Conservation (phyloP, 2,329 filamentous ascomycete species). For the Lizonia empirigonia region DNA sequence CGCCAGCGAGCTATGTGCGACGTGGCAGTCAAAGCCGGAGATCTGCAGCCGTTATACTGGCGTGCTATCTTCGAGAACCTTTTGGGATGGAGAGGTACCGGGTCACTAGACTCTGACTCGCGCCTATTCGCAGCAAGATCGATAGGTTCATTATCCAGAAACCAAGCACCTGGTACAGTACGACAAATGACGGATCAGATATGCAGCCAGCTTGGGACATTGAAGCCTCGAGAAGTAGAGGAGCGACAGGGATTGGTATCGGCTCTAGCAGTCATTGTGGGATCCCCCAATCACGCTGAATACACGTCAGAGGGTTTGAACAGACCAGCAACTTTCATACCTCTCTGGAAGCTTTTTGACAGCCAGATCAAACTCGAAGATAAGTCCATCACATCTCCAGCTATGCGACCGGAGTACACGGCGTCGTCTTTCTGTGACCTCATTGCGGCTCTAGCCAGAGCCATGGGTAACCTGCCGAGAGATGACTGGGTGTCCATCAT, state of each 20-base stretch:
- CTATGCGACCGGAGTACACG: slow-evolving; percentile 67
- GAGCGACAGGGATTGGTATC: slow-evolving; percentile 72
- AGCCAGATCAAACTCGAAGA: slow-evolving; percentile 45
- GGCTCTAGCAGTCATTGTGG: slow-evolving; percentile 51
- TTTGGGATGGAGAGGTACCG: slow-evolving; percentile 86
- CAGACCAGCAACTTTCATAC: slow-evolving; percentile 20
- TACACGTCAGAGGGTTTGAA: neutral
- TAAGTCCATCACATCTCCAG: slow-evolving; percentile 47
- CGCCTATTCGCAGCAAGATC: slow-evolving; percentile 73
- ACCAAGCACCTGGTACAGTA: slow-evolving; percentile 43
- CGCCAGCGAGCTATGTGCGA: slow-evolving; percentile 79
- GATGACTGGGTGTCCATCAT: slow-evolving; percentile 12
- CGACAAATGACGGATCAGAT: slow-evolving; percentile 52
- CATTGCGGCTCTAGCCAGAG: slow-evolving; percentile 46
- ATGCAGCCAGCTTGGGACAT: slow-evolving; percentile 51
- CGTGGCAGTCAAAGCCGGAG: slow-evolving; percentile 72
- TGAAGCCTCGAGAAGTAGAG: slow-evolving; percentile 67
- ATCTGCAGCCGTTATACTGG: slow-evolving; percentile 69
- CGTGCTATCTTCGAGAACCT: slow-evolving; percentile 71
- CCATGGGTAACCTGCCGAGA: slow-evolving; percentile 17
- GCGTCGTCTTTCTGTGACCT: slow-evolving; percentile 67
- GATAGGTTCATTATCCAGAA: slow-evolving; percentile 64
- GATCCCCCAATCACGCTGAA: slow-evolving; percentile 2
- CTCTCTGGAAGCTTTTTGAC: slow-evolving; percentile 42
- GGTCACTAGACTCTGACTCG: slow-evolving; percentile 75